Evolutionary conservation across 345 rosid species (phyloP).

Genomic region (Geranium rotundifolium): DNA sequence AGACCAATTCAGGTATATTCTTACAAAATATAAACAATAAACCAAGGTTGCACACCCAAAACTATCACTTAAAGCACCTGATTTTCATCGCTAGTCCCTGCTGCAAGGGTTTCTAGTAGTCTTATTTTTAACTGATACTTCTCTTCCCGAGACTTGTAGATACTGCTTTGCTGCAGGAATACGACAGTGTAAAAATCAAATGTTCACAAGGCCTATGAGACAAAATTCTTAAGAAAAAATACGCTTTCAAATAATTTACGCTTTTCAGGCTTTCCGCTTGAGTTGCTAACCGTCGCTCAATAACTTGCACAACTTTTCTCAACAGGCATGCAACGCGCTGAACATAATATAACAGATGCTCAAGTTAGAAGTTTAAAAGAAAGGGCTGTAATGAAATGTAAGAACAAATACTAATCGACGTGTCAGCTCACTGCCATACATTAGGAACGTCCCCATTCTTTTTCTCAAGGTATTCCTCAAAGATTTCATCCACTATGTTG

Average conservation of each 20-base stretch:
- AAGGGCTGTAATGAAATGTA: slow-evolving; percentile 4
- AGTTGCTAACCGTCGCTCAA: slow-evolving; percentile 62
- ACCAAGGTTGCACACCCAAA: slow-evolving; percentile 10
- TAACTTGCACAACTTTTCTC: slow-evolving; percentile 50
- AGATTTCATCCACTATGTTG: slow-evolving; percentile 41
- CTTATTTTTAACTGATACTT: slow-evolving; percentile 64
- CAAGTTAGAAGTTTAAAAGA: slow-evolving; percentile 7
- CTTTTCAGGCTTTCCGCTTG: slow-evolving; percentile 62
- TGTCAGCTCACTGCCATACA: slow-evolving; percentile 36
- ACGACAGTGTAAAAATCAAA: slow-evolving; percentile 14
- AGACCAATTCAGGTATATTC: slow-evolving; percentile 5
- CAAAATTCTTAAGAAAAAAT: slow-evolving; percentile 11
- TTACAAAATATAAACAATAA: not conserved
- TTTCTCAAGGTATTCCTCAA: slow-evolving; percentile 61
- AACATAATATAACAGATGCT: slow-evolving; percentile 6
- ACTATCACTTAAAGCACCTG: slow-evolving; percentile 33
- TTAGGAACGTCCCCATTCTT: slow-evolving; percentile 58
- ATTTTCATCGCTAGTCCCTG: slow-evolving; percentile 64
- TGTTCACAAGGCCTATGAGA: slow-evolving; percentile 10
- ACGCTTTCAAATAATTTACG: slow-evolving; percentile 31
- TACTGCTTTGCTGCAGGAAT: slow-evolving; percentile 59
- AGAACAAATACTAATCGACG: slow-evolving; percentile 5
- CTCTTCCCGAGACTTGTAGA: slow-evolving; percentile 52
- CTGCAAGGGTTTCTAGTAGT: slow-evolving; percentile 70
- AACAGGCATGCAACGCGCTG: slow-evolving; percentile 47